phyloP scores from a whole-genome alignment of 768 basidiomycete species.

The Russula ochroleuca region DNA sequence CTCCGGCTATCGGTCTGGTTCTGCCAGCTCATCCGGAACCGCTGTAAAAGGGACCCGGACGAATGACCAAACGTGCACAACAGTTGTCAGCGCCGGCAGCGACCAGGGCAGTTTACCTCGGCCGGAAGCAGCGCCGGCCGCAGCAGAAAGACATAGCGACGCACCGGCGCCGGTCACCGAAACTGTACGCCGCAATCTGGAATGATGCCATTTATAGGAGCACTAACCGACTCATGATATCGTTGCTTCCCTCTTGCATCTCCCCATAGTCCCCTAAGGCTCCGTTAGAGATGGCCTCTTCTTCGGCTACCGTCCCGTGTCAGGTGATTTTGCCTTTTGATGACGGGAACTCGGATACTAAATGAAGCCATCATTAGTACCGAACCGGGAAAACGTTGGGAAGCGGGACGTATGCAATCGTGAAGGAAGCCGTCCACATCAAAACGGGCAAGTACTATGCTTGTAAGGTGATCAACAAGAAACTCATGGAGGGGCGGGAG shows the following conservation, averaged over 20 bases:
- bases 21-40: slow-evolving; percentile 18
- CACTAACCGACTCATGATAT: background rate
- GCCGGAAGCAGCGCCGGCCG: slow-evolving; percentile 20
- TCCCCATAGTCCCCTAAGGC: slow-evolving; percentile 5
- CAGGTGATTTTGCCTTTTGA: slow-evolving; percentile 35
- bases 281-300: slow-evolving; percentile 31
- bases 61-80: slow-evolving; percentile 1
- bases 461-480: slow-evolving; percentile 99
- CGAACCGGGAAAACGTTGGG: slow-evolving; percentile 85
- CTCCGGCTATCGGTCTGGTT: slow-evolving; percentile 23
- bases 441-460: slow-evolving; percentile 93
- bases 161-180: slow-evolving; percentile 19
- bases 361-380: slow-evolving; percentile 46
- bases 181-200: slow-evolving; percentile 15
- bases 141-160: background rate
- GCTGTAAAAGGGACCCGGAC: slow-evolving; percentile 8
- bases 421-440: slow-evolving; percentile 93
- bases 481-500: slow-evolving; percentile 96
- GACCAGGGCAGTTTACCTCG: slow-evolving; percentile 2
- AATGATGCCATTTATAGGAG: slow-evolving; percentile 9
- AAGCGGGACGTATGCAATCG: slow-evolving; percentile 92
- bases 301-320: slow-evolving; percentile 43
- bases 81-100: background rate
- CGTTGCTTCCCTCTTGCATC: no score
- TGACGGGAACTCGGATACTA: slow-evolving; percentile 3